A percentile compares a stretch with the other conserved stretches of the same genome.
Evolutionary conservation across 768 basidiomycete genomes (phyloP).

Genomic region (Suillus subaureus): DNA sequence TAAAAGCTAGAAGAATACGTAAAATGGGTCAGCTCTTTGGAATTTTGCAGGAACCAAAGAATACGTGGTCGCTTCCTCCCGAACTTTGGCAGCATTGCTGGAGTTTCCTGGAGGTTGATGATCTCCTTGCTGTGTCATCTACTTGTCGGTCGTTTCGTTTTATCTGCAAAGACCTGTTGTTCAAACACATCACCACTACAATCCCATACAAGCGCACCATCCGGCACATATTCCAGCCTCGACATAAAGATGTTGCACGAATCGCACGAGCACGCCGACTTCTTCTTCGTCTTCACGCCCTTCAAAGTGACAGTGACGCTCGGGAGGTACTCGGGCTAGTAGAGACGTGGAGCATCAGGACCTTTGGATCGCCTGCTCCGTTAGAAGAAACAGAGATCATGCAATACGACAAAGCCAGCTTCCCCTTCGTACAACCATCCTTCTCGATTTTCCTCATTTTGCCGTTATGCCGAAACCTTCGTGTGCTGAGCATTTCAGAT

Average conservation of each 20-base stretch:
- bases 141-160: background rate
- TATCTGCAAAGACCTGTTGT: background rate
- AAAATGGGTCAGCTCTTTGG: slow-evolving; percentile 1
- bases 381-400: background rate
- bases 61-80: background rate
- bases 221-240: background rate
- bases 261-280: background rate
- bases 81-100: background rate
- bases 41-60: background rate
- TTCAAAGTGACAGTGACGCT: background rate
- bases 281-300: background rate
- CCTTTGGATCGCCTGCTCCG: background rate
- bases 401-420: background rate
- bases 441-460: background rate
- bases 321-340: background rate
- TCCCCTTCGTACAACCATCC: background rate
- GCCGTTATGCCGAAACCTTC: background rate
- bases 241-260: background rate
- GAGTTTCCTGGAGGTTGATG: background rate
- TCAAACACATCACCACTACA: background rate
- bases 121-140: background rate
- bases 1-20: too few relatives aligned
- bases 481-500: background rate
- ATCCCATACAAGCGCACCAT: background rate
- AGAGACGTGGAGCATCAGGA: background rate